phyloP scores from a whole-genome alignment of 1,284 basidiomycete genomes.

The Puccinia novopanici region DNA sequence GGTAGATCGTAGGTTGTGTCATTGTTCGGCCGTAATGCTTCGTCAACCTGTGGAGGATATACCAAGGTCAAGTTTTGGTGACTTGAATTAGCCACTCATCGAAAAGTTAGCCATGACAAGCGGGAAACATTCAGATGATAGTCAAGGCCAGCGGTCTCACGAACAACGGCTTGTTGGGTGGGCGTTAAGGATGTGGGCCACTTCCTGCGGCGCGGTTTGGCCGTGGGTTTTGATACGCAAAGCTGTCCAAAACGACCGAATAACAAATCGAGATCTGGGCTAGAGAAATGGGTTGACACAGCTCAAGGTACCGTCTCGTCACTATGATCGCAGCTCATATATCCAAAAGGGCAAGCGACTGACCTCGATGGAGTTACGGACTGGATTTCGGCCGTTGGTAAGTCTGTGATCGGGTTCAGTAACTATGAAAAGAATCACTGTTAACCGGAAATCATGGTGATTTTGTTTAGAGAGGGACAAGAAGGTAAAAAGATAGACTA shows the following conservation, averaged over 20 bases:
- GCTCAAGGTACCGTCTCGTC: background rate
- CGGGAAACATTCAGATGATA: background rate
- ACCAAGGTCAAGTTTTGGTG: background rate
- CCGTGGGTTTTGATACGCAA: background rate
- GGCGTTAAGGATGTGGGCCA: conserved; percentile 11
- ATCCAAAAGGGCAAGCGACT: background rate
- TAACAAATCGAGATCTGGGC: conserved; percentile 21
- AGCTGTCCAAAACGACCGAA: conserved; percentile 4
- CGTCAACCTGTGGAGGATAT: background rate
- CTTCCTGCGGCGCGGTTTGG: background rate
- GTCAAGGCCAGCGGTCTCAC: background rate
- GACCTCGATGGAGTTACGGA: conserved; percentile 8
- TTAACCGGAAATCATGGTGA: background rate
- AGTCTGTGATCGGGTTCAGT: conserved; percentile 18
- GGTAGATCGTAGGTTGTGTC: conserved; percentile 39
- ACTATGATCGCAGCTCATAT: background rate
- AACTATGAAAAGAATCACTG: background rate
- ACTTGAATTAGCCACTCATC: background rate
- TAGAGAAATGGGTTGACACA: background rate
- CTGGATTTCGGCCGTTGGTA: background rate
- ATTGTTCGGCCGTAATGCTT: conserved; percentile 13
- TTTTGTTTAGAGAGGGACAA: background rate
- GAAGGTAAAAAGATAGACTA: background rate
- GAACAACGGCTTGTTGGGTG: conserved; percentile 14
- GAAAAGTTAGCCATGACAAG: background rate